These are phyloP conservation scores for Zygosaccharomyces bailii DNA, from an alignment of 805 yeast genomes.

Conservation along the genomic window DNA sequence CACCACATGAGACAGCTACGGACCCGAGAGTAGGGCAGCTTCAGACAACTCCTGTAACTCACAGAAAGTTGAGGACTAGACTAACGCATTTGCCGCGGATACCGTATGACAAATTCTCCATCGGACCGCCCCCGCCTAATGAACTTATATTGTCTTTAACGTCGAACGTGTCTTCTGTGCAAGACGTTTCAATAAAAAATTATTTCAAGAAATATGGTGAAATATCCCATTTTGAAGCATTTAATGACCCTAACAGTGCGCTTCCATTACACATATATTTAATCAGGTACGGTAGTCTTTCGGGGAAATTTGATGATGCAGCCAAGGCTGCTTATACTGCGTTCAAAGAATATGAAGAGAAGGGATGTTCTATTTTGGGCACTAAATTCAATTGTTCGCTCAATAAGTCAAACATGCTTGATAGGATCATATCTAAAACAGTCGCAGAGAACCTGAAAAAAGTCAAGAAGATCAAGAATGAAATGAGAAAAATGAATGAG, in stretches of 20 bases:
- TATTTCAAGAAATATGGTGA: conserved; percentile 62
- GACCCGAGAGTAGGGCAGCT: conserved; percentile 28
- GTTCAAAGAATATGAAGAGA: conserved; percentile 38
- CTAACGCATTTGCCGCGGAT: conserved; percentile 29
- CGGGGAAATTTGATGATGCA: conserved; percentile 49
- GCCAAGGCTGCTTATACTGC: conserved; percentile 47
- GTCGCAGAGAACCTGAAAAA: conserved; percentile 40
- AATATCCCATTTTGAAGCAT: conserved; percentile 53
- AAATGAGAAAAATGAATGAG: conserved; percentile 24
- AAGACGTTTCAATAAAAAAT: conserved; percentile 38
- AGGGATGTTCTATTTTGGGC: conserved; percentile 50
- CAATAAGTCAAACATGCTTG: conserved; percentile 43
- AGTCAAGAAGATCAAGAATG: conserved; percentile 37
- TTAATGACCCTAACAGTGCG: conserved; percentile 71
- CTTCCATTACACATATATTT: conserved; percentile 73
- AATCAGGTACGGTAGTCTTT: conserved; percentile 55
- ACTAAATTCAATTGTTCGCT: conserved; percentile 48
- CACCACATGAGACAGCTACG: conserved; percentile 15
- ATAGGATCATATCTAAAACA: conserved; percentile 31
- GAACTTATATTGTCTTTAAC: conserved; percentile 67
- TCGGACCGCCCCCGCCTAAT: conserved; percentile 70
- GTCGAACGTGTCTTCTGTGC: conserved; percentile 16
- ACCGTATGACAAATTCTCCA: conserved; percentile 63
- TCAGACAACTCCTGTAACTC: conserved; percentile 7
- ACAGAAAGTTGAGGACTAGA: conserved; percentile 19